Base-by-base conservation (phyloP, 2,329 filamentous ascomycete genomes). In the Colletotrichum chrysophilum region DNA sequence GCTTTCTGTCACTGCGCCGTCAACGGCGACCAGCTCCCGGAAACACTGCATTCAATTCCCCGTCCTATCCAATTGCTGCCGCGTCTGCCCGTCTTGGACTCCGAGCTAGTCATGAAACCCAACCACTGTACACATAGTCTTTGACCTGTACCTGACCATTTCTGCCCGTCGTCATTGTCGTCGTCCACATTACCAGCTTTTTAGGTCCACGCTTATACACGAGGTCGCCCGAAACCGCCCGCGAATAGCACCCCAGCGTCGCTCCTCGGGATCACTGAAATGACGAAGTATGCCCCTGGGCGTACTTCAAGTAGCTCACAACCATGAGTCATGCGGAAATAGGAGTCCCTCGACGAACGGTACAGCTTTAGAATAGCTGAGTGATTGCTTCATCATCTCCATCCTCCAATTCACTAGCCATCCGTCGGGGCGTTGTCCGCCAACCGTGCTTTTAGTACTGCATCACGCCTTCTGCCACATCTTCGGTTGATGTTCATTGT, bases 381-480 rank as follows among this genome's bases (percentile, higher is more conserved):
- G 7, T 18, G 4, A 0, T 8, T 38, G 14, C 36, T 38, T 3
- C 36, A 16, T 38, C 36, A 4, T 18, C 4, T 38, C 16, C 36
- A 38, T 38, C 36, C 4, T 18, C 16, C 16, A 16, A 8, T 3
- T 16, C 36, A 38, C 16, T 4, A 0, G 2, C 3, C 2, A 38
- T 38, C 36, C 7, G 1, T 38, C 36, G 16, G 9, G 4, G 16
- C 36, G 14, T 38, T 38, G 36, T 38, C 7, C 36, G 36, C 16
- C 36, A 8, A 8, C 34, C 1, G 7, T 1, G 6, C 34, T 1
- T 1, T 36, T 1, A 6, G 13, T 0, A 36, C 34, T 4, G 34
- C 34, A 16, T 36, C 34, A 36, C 34, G 34, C 34, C 7, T 4
- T 2, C 34, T 36, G 34, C 34, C 3, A 36, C 34, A 3, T 36